Conservation (phyloP, 2,329 filamentous ascomycete genomes). For the Raffaelea arxii region DNA sequence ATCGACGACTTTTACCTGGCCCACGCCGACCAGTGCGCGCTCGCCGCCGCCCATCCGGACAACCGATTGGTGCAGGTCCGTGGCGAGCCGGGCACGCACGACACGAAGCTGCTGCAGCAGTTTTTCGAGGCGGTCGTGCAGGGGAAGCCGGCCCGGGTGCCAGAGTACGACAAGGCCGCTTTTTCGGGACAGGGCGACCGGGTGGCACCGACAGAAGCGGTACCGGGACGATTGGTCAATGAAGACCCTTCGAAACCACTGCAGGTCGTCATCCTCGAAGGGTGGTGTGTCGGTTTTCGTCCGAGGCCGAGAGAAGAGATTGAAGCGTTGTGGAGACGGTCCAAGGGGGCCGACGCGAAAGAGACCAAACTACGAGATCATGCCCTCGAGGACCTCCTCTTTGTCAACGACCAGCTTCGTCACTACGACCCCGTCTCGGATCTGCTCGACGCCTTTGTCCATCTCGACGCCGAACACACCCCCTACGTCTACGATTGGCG, state of each 20-base stretch:
- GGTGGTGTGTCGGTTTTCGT: slow-evolving; percentile 84
- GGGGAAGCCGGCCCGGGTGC: slow-evolving; percentile 46
- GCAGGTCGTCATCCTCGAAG: slow-evolving; percentile 70
- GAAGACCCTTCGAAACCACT: slow-evolving; percentile 36
- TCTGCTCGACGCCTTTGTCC: slow-evolving; percentile 44
- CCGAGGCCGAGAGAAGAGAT: slow-evolving; percentile 42
- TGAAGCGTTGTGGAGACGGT: slow-evolving; percentile 31
- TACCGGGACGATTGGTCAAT: slow-evolving; percentile 51
- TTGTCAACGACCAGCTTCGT: slow-evolving; percentile 37
- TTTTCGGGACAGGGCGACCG: slow-evolving; percentile 71
- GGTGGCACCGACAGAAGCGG: slow-evolving; percentile 40
- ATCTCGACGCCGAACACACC: slow-evolving; percentile 60
- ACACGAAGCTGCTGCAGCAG: slow-evolving; percentile 51
- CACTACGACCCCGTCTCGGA: slow-evolving; percentile 40
- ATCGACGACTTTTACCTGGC: slow-evolving; percentile 86
- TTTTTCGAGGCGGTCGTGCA: slow-evolving; percentile 52
- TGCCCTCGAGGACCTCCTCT: slow-evolving; percentile 36
- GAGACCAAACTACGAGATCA: slow-evolving; percentile 28
- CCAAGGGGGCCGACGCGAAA: slow-evolving; percentile 25
- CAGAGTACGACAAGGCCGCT: slow-evolving; percentile 75
- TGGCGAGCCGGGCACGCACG: slow-evolving; percentile 77
- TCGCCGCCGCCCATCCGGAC: slow-evolving; percentile 54
- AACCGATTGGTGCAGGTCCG: slow-evolving; percentile 74
- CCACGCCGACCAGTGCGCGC: slow-evolving; percentile 54
- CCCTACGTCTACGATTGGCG: slow-evolving; percentile 79